These are phyloP conservation scores for Lyophyllum atratum DNA, from an alignment of 768 basidiomycete species.

Conservation along the genomic window DNA sequence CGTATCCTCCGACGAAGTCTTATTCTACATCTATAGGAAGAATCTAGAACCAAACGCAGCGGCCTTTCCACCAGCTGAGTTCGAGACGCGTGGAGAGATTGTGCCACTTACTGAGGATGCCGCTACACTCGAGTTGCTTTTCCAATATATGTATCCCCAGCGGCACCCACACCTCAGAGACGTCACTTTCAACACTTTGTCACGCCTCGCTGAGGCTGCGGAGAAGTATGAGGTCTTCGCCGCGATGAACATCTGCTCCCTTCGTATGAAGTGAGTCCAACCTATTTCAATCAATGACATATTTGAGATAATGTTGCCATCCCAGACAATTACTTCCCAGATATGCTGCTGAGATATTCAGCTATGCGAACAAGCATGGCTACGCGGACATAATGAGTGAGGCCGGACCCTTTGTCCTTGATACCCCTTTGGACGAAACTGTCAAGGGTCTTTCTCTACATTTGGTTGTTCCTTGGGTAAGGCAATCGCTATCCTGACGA, in stretches of 20 bases:
- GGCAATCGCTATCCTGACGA: no score
- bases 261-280: slow-evolving; percentile 25
- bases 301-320: neutral
- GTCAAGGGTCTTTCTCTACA: no score
- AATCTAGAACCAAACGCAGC: slow-evolving; percentile 22
- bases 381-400: no score
- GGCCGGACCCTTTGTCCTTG: no score
- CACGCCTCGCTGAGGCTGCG: slow-evolving; percentile 28
- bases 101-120: slow-evolving; percentile 24
- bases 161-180: slow-evolving; percentile 23
- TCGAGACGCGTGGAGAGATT: slow-evolving; percentile 17
- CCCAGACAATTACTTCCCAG: no score
- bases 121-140: slow-evolving; percentile 24
- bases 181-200: slow-evolving; percentile 18
- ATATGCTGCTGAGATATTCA: no score
- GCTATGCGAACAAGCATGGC: no score
- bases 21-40: slow-evolving; percentile 23
- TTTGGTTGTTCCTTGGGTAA: no score
- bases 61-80: slow-evolving; percentile 22
- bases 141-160: slow-evolving; percentile 27
- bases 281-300: no score
- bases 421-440: no score
- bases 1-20: slow-evolving; percentile 21
- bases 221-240: slow-evolving; percentile 33
- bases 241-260: slow-evolving; percentile 26